A percentile compares a stretch with the other conserved stretches of the same genome.
phyloP scores from a whole-genome alignment of 495 filamentous ascomycete species.

The Aspergillus nanangensis region DNA sequence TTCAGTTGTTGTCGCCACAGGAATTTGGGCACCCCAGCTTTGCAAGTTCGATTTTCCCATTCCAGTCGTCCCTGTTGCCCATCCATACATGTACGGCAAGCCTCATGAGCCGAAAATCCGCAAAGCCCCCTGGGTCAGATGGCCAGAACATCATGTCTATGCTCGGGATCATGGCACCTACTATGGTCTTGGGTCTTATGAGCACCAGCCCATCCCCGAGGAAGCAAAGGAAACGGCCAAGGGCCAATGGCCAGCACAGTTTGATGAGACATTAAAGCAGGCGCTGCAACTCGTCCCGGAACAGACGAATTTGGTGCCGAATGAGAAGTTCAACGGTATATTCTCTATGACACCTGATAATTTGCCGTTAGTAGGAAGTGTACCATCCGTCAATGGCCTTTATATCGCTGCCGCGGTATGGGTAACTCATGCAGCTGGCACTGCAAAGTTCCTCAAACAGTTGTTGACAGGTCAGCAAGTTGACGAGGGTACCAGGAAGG shows the following conservation, averaged over 20 bases:
- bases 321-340: conserved; percentile 30
- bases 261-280: conserved; percentile 15
- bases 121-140: conserved; percentile 25
- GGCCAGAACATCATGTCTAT: conserved; percentile 33
- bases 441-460: conserved; percentile 25
- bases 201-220: conserved; percentile 21
- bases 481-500: conserved; percentile 16
- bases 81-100: conserved; percentile 29
- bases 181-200: conserved; percentile 29
- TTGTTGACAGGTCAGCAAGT: conserved; percentile 14
- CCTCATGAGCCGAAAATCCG: conserved; percentile 11
- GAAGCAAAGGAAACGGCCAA: conserved; percentile 18
- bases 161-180: conserved; percentile 28
- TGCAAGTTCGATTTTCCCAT: conserved; percentile 18
- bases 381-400: conserved; percentile 17
- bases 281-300: conserved; percentile 18
- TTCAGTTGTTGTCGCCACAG: conserved; percentile 26
- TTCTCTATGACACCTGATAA: conserved; percentile 37
- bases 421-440: conserved; percentile 32
- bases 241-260: conserved; percentile 22
- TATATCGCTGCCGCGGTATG: conserved; percentile 32
- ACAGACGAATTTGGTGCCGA: conserved; percentile 11
- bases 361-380: conserved; percentile 25
- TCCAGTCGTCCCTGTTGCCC: conserved; percentile 29
- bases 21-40: conserved; percentile 26